Evolutionary conservation across 257 asterid species (phyloP), one percentile per base, ranked within the genome.

Genomic region (Sherardia arvensis): DNA sequence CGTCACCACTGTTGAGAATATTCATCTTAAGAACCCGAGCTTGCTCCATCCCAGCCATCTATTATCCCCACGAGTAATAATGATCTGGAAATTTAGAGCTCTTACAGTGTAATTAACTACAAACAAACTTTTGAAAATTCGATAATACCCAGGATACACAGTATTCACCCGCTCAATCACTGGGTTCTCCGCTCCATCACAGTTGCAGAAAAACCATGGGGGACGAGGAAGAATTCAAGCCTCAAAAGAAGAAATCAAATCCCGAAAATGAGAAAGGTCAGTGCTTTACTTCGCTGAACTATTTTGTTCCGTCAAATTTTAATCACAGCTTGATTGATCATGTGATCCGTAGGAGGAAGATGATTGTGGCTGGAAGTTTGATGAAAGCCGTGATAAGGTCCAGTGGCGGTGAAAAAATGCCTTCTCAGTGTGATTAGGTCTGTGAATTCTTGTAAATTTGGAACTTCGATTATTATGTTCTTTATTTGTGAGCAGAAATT

Each of bases 361-460:
- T 90, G 75, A 90, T 90, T 71, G 83, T 79, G 34, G 92, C 99
- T 59, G 99, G 95, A 67, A 78, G 92, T 66, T 81, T 93, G 87
- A 90, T 90, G 97, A 93, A 93, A 75, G 99, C 96, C 67, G 67
- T 87, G 83, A 79, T 93, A 29, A 84, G 95, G 81, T 90, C 96
- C 53, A 96, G 99, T 65, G 85, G 80, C 65, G 97, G 95, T 48
- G 91, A 87, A 49, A 73, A 64, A 62, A 77, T 77, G 22, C 96
- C 97, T 23, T 32, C 77, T 5, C 94, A 90, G 53, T 96, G 99
- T 66, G 87, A 93, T 73, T 97, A 93, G 97, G 99, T 90, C 40
- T 55, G 20, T 61, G 26, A 49, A 21, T 67, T 58, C 26, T 49
- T 29, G 29, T 36, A 64, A 27, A 18, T 1, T 2, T 8, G 11